Evolutionary conservation across 1,284 basidiomycete genomes (phyloP), one percentile per base, ranked within the genome.

Genomic region (Tylopilus sp.): DNA sequence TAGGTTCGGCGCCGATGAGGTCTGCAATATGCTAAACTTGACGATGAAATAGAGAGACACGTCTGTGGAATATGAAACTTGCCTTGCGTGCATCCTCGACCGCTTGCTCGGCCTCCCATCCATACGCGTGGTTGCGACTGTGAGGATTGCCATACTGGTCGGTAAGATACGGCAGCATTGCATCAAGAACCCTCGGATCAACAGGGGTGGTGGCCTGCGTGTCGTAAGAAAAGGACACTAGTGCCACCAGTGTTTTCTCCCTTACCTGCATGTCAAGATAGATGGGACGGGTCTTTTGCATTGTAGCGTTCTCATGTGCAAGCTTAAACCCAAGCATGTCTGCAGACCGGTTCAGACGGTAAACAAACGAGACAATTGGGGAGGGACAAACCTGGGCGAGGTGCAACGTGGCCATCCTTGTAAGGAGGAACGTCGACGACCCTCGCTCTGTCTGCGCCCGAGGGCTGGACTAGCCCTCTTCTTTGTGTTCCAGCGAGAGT

Each of bases 131-230:
- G 28, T 96, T 99, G 53, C 94, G 83, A 64, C 91, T 95, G 66
- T 99, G 96, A 9, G 96, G 96, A 73, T 99, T 99, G 7, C 96
- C 96, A 65, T 89, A 99, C 69, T 94, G 92, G 70, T 99, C 93
- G 14, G 95, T 96, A 60, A 94, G 75, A 70, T 83, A 97, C 0
- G 96, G 96, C 48, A 99, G 76, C 95, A 99, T 99, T 26, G 90
- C 85, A 71, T 99, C 96, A 51, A 99, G 78, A 5, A 99, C 96
- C 52, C 96, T 85, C 28, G 96, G 96, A 68, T 99, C 96, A 54
- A 97, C 85, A 17, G 96, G 96, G 6, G 96, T 98, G 3, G 96
- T 99, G 7, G 96, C 94, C 88, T 94, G 59, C 17, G 36, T 20
- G 34, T 31, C 26, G 40, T 64, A 43, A 68, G 55, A 40, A 50